Percentiles rank a stretch among this genome's conserved stretches.
phyloP scores from a whole-genome alignment of 2,329 filamentous ascomycete genomes.

The Botrytis deweyae region DNA sequence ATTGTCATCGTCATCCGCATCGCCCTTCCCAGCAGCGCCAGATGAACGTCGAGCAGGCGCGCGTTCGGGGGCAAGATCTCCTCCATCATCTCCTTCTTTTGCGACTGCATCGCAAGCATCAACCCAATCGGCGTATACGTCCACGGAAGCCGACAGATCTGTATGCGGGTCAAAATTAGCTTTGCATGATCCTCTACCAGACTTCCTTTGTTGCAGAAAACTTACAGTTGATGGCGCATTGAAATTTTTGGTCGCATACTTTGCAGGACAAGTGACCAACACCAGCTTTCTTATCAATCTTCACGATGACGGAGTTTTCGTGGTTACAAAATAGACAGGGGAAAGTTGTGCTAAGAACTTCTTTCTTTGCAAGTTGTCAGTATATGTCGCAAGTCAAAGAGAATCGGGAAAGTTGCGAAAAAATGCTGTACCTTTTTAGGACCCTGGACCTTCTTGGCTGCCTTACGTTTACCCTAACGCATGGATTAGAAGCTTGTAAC shows the following conservation, averaged over 20 bases:
- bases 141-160: constrained; percentile 89
- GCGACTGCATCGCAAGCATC: constrained; percentile 82
- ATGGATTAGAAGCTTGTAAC: background rate
- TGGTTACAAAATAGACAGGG: constrained; percentile 98
- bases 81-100: constrained; percentile 52
- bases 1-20: constrained; percentile 40
- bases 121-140: constrained; percentile 98
- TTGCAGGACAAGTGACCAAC: constrained; percentile 86
- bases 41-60: constrained; percentile 26
- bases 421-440: constrained; percentile 68
- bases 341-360: constrained; percentile 78
- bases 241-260: constrained; percentile 89
- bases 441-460: constrained; percentile 75
- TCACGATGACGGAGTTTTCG: constrained; percentile 86
- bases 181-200: background rate
- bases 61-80: constrained; percentile 32
- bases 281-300: constrained; percentile 89
- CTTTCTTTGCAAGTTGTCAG: constrained; percentile 49
- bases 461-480: constrained; percentile 87
- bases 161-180: constrained; percentile 25
- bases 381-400: constrained; percentile 5
- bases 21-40: constrained; percentile 31
- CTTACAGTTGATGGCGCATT: constrained; percentile 89
- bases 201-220: constrained; percentile 12
- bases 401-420: background rate